Evolutionary conservation across 2,329 filamentous ascomycete genomes (phyloP), one percentile per base, ranked within the genome.

Genomic region (Chrysosphaeria jannelii): DNA sequence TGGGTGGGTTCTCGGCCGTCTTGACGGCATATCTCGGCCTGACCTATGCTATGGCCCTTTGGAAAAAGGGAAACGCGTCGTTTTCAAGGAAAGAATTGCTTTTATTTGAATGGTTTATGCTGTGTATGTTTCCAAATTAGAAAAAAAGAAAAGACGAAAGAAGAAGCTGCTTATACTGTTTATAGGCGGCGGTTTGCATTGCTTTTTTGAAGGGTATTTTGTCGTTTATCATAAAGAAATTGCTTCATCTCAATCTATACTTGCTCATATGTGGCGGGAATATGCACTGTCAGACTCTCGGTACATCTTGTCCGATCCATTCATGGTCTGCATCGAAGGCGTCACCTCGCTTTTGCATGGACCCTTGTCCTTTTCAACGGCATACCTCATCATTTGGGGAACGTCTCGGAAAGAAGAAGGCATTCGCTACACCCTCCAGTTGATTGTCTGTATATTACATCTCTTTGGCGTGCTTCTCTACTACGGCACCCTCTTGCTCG

Each of bases 241-340:
- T 39, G 60, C 64, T 0, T 48, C 56, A 8, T 60, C 60, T 28
- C 67, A 76, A 39, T 63, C 66, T 25, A 45, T 85, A 6, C 68
- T 79, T 27, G 74, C 68, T 3, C 75, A 90, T 47, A 50, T 89
- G 21, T 90, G 78, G 78, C 90, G 90, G 39, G 78, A 90, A 43
- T 90, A 90, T 40, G 57, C 72, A 3, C 53, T 79, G 16, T 79
- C 72, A 3, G 78, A 90, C 45, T 88, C 76, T 25, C 57, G 78
- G 20, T 90, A 90, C 38, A 48, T 90, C 34, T 78, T 68, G 3
- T 63, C 65, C 10, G 71, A 85, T 37, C 56, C 67, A 2, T 78
- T 89, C 35, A 76, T 85, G 34, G 49, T 89, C n/a, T 79, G 71
- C 40, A 67, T 89, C 42, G 78, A 90, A 50, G 62, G 57, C 10